Conservation (phyloP, 176 grass and related monocot species). For the Oryza nivara region DNA sequence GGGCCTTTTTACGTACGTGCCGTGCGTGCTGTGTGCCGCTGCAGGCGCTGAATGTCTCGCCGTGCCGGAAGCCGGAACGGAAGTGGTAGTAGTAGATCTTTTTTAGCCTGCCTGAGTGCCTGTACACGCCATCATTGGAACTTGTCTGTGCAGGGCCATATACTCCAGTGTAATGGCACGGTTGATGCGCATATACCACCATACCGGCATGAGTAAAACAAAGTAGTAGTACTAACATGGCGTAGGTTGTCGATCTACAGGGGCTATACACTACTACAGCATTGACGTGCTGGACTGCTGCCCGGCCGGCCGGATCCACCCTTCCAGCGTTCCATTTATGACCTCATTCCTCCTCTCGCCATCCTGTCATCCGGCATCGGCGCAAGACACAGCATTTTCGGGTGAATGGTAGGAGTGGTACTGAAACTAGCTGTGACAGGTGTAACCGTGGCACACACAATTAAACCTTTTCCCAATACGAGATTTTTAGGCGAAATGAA, state of each 20-base stretch:
- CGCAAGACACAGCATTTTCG: not conserved
- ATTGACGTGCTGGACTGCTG: not conserved
- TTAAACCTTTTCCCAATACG: not conserved
- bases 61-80: not conserved
- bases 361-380: not conserved
- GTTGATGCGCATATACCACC: not conserved
- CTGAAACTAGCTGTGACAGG: not conserved
- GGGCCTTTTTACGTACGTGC: not conserved
- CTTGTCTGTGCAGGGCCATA: not conserved
- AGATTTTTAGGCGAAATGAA: not conserved
- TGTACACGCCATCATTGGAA: not conserved
- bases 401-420: not conserved
- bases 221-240: not conserved
- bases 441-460: not conserved
- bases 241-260: not conserved
- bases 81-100: not conserved
- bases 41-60: not conserved
- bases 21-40: not conserved
- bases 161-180: not conserved
- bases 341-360: not conserved
- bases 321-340: slow-evolving; percentile 5
- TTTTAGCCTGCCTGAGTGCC: not conserved
- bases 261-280: not conserved
- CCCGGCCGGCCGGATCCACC: not conserved
- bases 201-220: not conserved